Conservation (phyloP, 805 yeast genomes). For the Saccharomyces mikatae region DNA sequence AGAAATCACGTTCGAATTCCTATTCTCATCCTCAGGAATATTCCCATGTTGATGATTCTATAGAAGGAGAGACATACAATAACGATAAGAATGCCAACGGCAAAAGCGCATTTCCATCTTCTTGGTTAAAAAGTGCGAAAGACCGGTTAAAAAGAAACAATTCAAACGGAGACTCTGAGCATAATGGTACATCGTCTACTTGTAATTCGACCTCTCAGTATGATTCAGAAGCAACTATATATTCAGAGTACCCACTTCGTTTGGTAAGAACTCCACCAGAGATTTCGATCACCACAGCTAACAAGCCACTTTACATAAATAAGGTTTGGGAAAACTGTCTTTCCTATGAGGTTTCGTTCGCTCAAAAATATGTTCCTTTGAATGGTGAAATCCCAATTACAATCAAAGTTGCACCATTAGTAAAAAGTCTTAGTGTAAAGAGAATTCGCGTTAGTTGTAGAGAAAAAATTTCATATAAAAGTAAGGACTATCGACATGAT, state of each 20-base stretch:
- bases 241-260: constrained; percentile 27
- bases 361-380: constrained; percentile 58
- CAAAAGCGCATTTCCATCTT: constrained; percentile 1
- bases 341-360: constrained; percentile 64
- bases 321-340: constrained; percentile 66
- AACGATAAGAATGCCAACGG: neutral
- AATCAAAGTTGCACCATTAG: constrained; percentile 58
- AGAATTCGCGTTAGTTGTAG: constrained; percentile 57
- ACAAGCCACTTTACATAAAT: constrained; percentile 71
- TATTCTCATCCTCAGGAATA: neutral
- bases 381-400: constrained; percentile 54
- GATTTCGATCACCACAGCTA: constrained; percentile 34
- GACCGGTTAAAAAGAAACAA: constrained; percentile 8
- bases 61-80: neutral
- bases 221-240: constrained; percentile 7
- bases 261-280: constrained; percentile 37
- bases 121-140: constrained; percentile 1
- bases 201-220: neutral
- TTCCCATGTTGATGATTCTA: constrained; percentile 4
- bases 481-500: constrained; percentile 46
- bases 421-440: constrained; percentile 52
- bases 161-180: neutral
- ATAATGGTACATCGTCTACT: neutral
- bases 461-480: constrained; percentile 57
- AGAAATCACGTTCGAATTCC: neutral